Evolutionary conservation across 2,329 filamentous ascomycete species (phyloP).

Genomic region (Sclerotiophoma versabilis): DNA sequence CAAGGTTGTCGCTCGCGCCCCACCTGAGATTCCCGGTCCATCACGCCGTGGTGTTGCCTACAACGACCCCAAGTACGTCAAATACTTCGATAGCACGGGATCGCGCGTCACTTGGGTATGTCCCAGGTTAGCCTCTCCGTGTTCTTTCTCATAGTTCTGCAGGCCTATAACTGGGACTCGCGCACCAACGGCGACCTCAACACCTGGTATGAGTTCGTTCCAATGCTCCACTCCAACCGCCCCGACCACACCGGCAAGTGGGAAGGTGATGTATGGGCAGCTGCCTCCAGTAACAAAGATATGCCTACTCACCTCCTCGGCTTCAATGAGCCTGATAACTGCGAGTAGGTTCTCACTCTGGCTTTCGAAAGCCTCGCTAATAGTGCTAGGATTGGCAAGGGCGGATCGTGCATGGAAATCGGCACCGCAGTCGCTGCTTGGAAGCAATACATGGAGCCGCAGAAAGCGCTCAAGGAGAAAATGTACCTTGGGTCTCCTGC

Average conservation of each 20-base stretch:
- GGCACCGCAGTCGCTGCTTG: slow-evolving; percentile 19
- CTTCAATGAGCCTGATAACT: slow-evolving; percentile 48
- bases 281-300: neutral
- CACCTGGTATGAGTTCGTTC: slow-evolving; percentile 63
- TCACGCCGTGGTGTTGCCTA: slow-evolving; percentile 67
- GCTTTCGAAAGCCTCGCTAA: too few species aligned
- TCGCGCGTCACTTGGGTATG: slow-evolving; percentile 60
- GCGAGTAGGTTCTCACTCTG: slow-evolving; percentile 28
- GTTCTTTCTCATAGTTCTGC: neutral
- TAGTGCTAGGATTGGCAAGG: slow-evolving; percentile 12
- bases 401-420: slow-evolving; percentile 36
- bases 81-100: slow-evolving; percentile 54
- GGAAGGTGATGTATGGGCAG: slow-evolving; percentile 23
- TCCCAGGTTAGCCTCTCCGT: neutral
- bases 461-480: slow-evolving; percentile 21
- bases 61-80: slow-evolving; percentile 63
- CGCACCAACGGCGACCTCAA: slow-evolving; percentile 38
- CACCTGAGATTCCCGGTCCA: slow-evolving; percentile 48
- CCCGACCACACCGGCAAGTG: slow-evolving; percentile 27
- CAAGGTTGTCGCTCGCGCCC: neutral
- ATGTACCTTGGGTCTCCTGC: slow-evolving; percentile 42
- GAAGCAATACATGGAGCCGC: slow-evolving; percentile 29
- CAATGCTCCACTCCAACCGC: slow-evolving; percentile 52
- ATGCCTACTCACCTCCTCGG: slow-evolving; percentile 31
- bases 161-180: slow-evolving; percentile 71